phyloP scores from a whole-genome alignment of 1,284 basidiomycete genomes.

The Rugosomyces carneus region DNA sequence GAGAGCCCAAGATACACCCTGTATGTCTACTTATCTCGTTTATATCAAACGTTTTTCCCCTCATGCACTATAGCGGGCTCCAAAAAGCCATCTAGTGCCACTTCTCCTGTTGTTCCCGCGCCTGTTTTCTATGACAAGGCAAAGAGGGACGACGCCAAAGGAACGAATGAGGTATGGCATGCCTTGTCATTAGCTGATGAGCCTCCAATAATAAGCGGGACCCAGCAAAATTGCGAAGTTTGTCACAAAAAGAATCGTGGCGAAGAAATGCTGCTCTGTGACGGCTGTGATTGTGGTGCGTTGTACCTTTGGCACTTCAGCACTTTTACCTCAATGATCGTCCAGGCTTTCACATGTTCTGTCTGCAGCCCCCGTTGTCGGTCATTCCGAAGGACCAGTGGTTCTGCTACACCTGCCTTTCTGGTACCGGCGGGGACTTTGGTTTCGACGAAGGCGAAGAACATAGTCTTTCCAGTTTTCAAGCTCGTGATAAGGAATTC shows the following conservation, averaged over 20 bases:
- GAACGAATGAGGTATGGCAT: conserved; percentile 49
- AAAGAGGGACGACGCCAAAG: conserved; percentile 32
- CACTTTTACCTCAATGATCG: conserved; percentile 2
- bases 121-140: conserved; percentile 45
- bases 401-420: conserved; percentile 93
- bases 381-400: conserved; percentile 89
- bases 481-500: conserved; percentile 87
- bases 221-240: conserved; percentile 78
- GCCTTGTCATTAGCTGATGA: conserved; percentile 18
- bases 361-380: conserved; percentile 85
- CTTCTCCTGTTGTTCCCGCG: conserved; percentile 32
- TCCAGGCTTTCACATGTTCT: conserved; percentile 92
- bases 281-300: conserved; percentile 93
- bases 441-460: conserved; percentile 99
- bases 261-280: conserved; percentile 91
- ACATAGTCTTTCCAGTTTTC: conserved; percentile 89
- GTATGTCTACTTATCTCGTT: conserved; percentile 21
- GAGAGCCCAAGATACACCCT: conserved; percentile 38
- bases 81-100: conserved; percentile 27
- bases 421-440: conserved; percentile 94
- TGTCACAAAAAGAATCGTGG: conserved; percentile 85
- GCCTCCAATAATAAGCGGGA: conserved; percentile 26
- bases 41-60: background rate
- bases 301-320: conserved; percentile 14
- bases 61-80: conserved; percentile 23